Evolutionary conservation across 2,329 filamentous ascomycete genomes (phyloP).

Genomic region (Pseudogymnoascus sp.): DNA sequence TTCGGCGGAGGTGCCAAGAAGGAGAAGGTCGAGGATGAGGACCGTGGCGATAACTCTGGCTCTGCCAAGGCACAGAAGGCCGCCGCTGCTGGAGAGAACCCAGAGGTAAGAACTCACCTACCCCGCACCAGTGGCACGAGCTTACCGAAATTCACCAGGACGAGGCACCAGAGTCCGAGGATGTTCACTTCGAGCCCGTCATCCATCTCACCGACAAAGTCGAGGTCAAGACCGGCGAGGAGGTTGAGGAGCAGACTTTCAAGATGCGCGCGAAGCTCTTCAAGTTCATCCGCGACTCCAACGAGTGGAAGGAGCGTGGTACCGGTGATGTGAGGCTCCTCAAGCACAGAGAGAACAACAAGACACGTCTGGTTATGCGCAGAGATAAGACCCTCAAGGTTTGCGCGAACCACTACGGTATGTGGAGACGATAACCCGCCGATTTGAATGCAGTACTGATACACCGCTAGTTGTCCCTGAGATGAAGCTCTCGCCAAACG

Average conservation of each 20-base stretch:
- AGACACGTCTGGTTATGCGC: slow-evolving; percentile 96
- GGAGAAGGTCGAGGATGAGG: slow-evolving; percentile 82
- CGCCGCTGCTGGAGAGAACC: slow-evolving; percentile 34
- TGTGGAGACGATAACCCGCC: slow-evolving; percentile 29
- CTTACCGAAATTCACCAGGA: slow-evolving; percentile 38
- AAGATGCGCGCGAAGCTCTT: slow-evolving; percentile 99
- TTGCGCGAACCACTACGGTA: slow-evolving; percentile 99
- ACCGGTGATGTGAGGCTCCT: slow-evolving; percentile 93
- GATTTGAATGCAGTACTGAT: slow-evolving; percentile 15
- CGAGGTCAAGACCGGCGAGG: slow-evolving; percentile 96
- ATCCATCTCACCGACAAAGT: slow-evolving; percentile 95
- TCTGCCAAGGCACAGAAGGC: slow-evolving; percentile 72
- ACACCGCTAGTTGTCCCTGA: slow-evolving; percentile 71
- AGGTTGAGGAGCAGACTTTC: slow-evolving; percentile 93
- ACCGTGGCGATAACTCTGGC: slow-evolving; percentile 78
- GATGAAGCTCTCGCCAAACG: slow-evolving; percentile 98
- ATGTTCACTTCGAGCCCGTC: slow-evolving; percentile 96
- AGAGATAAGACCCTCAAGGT: slow-evolving; percentile 99
- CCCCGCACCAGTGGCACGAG: slow-evolving; percentile 16
- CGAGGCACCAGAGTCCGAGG: slow-evolving; percentile 75
- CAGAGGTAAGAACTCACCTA: slow-evolving; percentile 23
- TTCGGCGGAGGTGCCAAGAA: slow-evolving; percentile 97
- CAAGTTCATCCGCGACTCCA: slow-evolving; percentile 85
- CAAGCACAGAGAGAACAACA: slow-evolving; percentile 98
- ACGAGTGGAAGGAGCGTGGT: slow-evolving; percentile 98